Evolutionary conservation across 805 yeast species (phyloP).

Genomic region (Nakazawaea holstii): DNA sequence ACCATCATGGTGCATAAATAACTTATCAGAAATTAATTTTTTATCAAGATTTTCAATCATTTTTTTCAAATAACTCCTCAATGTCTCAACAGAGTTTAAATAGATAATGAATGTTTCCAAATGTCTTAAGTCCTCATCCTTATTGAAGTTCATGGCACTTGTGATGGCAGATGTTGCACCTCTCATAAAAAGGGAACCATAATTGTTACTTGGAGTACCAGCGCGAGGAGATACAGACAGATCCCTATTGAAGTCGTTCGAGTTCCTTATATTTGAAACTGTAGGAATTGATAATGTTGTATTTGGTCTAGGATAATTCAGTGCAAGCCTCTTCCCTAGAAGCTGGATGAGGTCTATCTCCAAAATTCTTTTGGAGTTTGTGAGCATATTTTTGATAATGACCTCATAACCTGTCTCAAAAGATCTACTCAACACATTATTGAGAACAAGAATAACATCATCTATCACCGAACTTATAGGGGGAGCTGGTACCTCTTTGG

Average conservation of each 20-base stretch:
- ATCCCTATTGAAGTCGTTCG: conserved; percentile 14
- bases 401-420: conserved; percentile 66
- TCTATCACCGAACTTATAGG: conserved; percentile 84
- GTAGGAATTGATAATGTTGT: conserved; percentile 10
- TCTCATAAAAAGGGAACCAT: conserved; percentile 31
- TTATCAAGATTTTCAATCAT: conserved; percentile 38
- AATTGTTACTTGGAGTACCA: conserved; percentile 21
- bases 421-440: conserved; percentile 58
- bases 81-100: conserved; percentile 67
- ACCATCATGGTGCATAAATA: conserved; percentile 27
- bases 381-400: conserved; percentile 49
- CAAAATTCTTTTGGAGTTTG: conserved; percentile 51
- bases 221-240: conserved; percentile 22
- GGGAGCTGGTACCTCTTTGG: conserved; percentile 19
- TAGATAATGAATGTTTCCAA: conserved; percentile 59
- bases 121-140: conserved; percentile 38
- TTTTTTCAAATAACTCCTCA: conserved; percentile 51
- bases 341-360: conserved; percentile 62
- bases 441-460: conserved; percentile 71
- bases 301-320: conserved; percentile 33
- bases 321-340: conserved; percentile 39
- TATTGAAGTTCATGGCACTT: conserved; percentile 28
- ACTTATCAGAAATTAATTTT: conserved; percentile 20
- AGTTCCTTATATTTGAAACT: conserved; percentile 8
- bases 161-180: conserved; percentile 34